phyloP scores from a whole-genome alignment of 306 rosid genomes.

The Acacia confusa region DNA sequence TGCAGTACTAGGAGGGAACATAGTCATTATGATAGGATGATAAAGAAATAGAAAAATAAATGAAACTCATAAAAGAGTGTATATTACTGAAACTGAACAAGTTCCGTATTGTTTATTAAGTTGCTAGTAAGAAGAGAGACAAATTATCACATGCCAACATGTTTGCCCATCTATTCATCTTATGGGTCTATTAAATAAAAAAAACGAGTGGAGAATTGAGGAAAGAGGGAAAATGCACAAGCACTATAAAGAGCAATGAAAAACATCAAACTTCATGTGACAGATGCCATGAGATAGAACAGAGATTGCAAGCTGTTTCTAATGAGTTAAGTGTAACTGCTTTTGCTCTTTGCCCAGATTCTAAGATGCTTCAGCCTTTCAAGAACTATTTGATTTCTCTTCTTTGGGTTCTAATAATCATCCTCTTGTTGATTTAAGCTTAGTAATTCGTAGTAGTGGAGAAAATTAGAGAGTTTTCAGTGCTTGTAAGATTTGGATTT shows the following conservation, averaged over 20 bases:
- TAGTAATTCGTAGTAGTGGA: background rate
- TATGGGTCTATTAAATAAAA: background rate
- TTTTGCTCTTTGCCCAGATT: background rate
- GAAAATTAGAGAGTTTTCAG: background rate
- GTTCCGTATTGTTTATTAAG: background rate
- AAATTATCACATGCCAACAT: background rate
- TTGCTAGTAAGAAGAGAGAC: conserved; percentile 1
- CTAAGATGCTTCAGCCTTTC: background rate
- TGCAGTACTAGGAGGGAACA: background rate
- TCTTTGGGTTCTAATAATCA: background rate
- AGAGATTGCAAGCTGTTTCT: background rate
- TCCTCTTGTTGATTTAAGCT: background rate
- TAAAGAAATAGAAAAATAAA: background rate
- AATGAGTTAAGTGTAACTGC: background rate
- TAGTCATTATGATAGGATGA: background rate
- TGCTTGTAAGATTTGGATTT: background rate
- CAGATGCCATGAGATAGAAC: background rate
- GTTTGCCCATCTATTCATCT: background rate
- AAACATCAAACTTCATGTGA: background rate
- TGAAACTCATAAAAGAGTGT: background rate
- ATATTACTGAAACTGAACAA: background rate
- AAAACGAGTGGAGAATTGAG: too few relatives aligned
- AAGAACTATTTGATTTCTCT: background rate
- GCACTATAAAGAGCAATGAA: background rate
- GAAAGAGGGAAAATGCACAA: background rate